Evolutionary conservation across 805 yeast genomes (phyloP).

Genomic region (Zygosaccharomyces bisporus): DNA sequence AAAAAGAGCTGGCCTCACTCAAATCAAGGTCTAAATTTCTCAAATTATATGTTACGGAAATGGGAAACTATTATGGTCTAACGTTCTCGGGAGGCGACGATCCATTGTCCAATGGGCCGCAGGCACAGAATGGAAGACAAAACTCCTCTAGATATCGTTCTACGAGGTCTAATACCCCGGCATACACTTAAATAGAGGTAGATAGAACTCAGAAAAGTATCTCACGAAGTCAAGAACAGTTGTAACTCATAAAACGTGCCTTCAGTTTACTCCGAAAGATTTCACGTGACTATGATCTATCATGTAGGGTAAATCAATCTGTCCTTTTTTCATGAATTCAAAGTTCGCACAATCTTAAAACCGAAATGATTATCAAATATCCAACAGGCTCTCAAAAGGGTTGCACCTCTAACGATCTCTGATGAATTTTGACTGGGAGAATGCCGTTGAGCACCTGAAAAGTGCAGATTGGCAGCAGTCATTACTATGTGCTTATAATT

Average conservation of each 20-base stretch:
- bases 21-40: slow-evolving; percentile 22
- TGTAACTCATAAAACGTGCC: no score
- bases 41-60: slow-evolving; percentile 21
- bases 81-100: slow-evolving; percentile 10
- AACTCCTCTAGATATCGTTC: slow-evolving; percentile 18
- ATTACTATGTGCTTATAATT: slow-evolving; percentile 1
- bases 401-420: background rate
- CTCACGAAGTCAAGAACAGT: background rate
- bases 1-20: slow-evolving; percentile 14
- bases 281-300: no score
- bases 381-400: background rate
- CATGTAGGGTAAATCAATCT: background rate
- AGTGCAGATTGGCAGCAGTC: slow-evolving; percentile 1
- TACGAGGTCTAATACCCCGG: slow-evolving; percentile 23
- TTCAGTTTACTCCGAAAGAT: no score
- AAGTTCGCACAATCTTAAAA: background rate
- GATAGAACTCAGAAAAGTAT: background rate
- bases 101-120: slow-evolving; percentile 15
- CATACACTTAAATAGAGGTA: slow-evolving; percentile 10
- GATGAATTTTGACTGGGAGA: slow-evolving; percentile 1
- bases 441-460: background rate
- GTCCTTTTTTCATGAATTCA: background rate
- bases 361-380: background rate
- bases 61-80: slow-evolving; percentile 19
- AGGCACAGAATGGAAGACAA: slow-evolving; percentile 6